Conservation (phyloP, 1,139 yeast genomes). For the Groenewaldozyma sp. region DNA sequence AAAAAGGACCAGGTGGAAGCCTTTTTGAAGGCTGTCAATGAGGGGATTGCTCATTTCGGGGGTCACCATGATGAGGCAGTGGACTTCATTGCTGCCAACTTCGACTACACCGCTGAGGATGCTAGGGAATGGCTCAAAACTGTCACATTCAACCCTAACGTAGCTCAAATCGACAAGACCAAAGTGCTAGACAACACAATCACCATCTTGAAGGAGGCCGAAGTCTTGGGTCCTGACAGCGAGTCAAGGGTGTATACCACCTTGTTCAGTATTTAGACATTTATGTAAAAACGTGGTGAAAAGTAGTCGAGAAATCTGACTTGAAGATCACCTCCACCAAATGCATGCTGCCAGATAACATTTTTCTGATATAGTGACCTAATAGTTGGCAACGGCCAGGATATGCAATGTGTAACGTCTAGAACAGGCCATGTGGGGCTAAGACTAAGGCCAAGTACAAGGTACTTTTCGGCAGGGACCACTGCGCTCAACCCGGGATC, state of each 20-base stretch:
- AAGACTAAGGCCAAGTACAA: background rate
- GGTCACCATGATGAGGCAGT: conserved; percentile 56
- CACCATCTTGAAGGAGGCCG: conserved; percentile 51
- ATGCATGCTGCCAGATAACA: too few relatives aligned
- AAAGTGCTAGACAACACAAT: conserved; percentile 48
- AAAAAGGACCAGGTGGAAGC: conserved; percentile 29
- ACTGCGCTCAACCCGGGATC: too few relatives aligned
- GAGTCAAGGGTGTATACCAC: background rate
- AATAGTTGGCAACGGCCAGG: too few relatives aligned
- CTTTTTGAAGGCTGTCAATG: conserved; percentile 47
- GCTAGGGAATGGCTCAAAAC: conserved; percentile 75
- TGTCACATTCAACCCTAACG: conserved; percentile 49
- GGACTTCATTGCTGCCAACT: conserved; percentile 49
- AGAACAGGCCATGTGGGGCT: too few relatives aligned
- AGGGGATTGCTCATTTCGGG: conserved; percentile 61
- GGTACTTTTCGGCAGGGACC: too few relatives aligned
- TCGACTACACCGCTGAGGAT: conserved; percentile 71
- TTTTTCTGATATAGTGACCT: too few relatives aligned
- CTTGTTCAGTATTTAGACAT: background rate
- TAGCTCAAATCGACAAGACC: conserved; percentile 43
- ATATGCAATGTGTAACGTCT: too few relatives aligned
- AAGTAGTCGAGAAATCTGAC: too few relatives aligned
- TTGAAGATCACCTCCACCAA: too few relatives aligned
- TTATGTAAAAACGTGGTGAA: background rate
- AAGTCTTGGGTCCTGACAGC: conserved; percentile 34